Percentiles rank a stretch among this genome's conserved stretches.
These are phyloP conservation scores for Tulasnella sp. DNA, from an alignment of 768 basidiomycete species.

Conservation along the genomic window DNA sequence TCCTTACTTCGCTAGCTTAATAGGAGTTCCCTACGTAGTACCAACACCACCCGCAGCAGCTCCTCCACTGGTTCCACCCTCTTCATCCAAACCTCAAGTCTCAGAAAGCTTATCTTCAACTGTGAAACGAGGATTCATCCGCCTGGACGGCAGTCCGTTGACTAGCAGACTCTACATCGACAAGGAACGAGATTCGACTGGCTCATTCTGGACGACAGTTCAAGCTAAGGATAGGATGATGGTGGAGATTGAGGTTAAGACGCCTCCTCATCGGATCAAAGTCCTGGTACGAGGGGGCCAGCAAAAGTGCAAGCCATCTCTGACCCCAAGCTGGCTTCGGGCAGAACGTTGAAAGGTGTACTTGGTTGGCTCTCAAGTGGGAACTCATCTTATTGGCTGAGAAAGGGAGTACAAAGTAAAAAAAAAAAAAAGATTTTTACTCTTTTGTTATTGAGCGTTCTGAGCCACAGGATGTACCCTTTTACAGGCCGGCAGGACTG, in stretches of 20 bases:
- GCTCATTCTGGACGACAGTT: neutral
- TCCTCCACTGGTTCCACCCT: neutral
- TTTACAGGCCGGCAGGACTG: neutral
- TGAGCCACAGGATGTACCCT: neutral
- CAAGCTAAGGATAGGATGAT: neutral
- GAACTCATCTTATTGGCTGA: too few species aligned
- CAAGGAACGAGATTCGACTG: neutral
- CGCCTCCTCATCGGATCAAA: neutral
- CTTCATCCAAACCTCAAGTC: neutral
- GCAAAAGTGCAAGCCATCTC: too few species aligned
- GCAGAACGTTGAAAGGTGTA: neutral
- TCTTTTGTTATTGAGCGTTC: neutral
- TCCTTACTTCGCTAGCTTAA: neutral
- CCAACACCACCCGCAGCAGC: neutral
- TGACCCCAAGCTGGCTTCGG: too few species aligned
- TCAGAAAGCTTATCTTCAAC: neutral
- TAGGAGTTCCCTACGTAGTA: neutral
- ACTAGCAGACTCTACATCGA: neutral
- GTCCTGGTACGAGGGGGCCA: too few species aligned
- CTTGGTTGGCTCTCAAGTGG: neutral
- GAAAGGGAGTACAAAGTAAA: neutral
- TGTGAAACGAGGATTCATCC: neutral
- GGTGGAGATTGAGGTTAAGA: neutral
- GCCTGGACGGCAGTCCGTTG: neutral
- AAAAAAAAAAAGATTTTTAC: neutral